A percentile compares a stretch with the other conserved stretches of the same genome.
phyloP scores from a whole-genome alignment of 2,329 filamentous ascomycete genomes.

The Exophiala aquamarina region DNA sequence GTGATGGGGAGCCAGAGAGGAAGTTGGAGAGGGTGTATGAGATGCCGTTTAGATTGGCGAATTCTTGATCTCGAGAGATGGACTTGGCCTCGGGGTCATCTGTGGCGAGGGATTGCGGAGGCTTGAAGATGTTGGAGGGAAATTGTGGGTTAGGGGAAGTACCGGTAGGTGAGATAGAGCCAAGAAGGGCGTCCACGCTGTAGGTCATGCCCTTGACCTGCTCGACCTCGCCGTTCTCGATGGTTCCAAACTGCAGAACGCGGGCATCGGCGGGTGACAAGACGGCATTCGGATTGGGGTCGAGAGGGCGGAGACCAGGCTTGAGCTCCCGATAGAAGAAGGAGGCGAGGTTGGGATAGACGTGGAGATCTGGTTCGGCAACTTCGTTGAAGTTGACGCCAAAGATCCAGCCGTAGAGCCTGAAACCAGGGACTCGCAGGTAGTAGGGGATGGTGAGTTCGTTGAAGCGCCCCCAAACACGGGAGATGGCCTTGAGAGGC shows the following conservation, averaged over 20 bases:
- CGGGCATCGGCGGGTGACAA: conserved; percentile 88
- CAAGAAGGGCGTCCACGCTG: conserved; percentile 87
- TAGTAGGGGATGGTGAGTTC: conserved; percentile 86
- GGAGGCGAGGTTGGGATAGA: conserved; percentile 87
- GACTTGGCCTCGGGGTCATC: conserved; percentile 34
- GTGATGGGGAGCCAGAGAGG: conserved; percentile 68
- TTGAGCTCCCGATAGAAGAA: conserved; percentile 98
- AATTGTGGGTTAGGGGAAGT: conserved; percentile 46
- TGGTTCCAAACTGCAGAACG: conserved; percentile 86
- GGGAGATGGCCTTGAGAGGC: conserved; percentile 84
- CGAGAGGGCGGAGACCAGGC: conserved; percentile 79
- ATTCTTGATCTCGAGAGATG: conserved; percentile 82
- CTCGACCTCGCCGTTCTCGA: conserved; percentile 91
- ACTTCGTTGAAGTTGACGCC: conserved; percentile 90
- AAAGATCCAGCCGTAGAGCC: conserved; percentile 85
- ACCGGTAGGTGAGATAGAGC: conserved; percentile 48
- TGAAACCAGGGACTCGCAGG: conserved; percentile 84
- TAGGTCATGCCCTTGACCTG: conserved; percentile 99
- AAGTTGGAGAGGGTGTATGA: conserved; percentile 88
- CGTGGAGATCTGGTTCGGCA: conserved; percentile 80
- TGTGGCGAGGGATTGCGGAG: conserved; percentile 33
- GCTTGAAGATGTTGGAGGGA: conserved; percentile 35
- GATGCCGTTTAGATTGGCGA: conserved; percentile 91
- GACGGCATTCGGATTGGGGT: conserved; percentile 75
- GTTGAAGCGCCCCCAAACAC: conserved; percentile 89